Conservation (phyloP, 129 eudicot species). For the Pulicaria dysenterica region DNA sequence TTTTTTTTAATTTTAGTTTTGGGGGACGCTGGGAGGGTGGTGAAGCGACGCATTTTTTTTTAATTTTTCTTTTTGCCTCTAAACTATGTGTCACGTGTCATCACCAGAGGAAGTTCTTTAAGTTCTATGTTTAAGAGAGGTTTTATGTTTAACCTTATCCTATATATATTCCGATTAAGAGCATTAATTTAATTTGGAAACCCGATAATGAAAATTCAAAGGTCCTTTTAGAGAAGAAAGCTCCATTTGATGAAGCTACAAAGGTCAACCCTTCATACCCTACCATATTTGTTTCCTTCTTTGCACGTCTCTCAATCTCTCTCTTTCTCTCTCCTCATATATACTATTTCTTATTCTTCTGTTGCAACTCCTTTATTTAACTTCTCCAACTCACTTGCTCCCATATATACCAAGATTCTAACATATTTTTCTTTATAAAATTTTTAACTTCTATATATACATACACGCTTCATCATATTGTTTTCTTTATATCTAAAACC, state of each 20-base stretch:
- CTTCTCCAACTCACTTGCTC: slow-evolving; percentile 50
- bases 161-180: not conserved
- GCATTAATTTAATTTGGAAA: slow-evolving; percentile 16
- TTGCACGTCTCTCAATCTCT: slow-evolving; percentile 40
- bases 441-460: slow-evolving; percentile 32
- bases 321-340: slow-evolving; percentile 5
- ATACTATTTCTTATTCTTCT: slow-evolving; percentile 18
- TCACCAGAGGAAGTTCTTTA: too few species aligned
- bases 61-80: too few species aligned
- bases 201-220: slow-evolving; percentile 19
- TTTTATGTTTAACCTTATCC: not conserved
- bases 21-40: too few species aligned
- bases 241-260: slow-evolving; percentile 32
- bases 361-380: slow-evolving; percentile 48
- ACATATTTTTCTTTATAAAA: slow-evolving; percentile 26
- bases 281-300: slow-evolving; percentile 39
- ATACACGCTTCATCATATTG: slow-evolving; percentile 18
- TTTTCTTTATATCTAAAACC: slow-evolving; percentile 21
- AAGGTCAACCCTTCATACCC: slow-evolving; percentile 46
- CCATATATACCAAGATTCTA: slow-evolving; percentile 58
- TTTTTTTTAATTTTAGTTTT: too few species aligned
- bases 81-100: too few species aligned
- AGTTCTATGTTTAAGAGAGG: too few species aligned
- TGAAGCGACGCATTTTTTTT: too few species aligned
- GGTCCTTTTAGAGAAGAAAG: slow-evolving; percentile 12